Base-by-base conservation (phyloP, 75 land plant species). In the Selaginella tamariscina region DNA sequence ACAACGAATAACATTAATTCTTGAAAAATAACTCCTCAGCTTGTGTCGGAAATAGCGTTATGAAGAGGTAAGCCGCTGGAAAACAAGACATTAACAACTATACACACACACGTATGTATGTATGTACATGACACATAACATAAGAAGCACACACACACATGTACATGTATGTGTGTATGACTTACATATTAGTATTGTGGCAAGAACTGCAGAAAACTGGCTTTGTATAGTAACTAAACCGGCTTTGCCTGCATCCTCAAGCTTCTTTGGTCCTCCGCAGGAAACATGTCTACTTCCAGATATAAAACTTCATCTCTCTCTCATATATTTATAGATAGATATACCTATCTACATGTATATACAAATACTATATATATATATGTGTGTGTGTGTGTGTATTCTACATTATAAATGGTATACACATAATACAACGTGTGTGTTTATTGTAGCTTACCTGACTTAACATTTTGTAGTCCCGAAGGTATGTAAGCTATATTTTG, bases 171-270 rank as follows among this genome's bases (percentile, higher is more conserved):
- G 8, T 21, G 9, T 26, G 2, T 21, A 22, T n/a, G 31, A 75
- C 89, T 78, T 82, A 88, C 93, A 72, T 23, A 91, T 57, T 23
- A 91, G 83, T 8, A 88, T 70, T 22, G 89, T 77, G 62, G 94
- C 97, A 27, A 91, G 84, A 24, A 86, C 85, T 24, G 79, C 77
- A 18, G 97, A 91, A 8, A 91, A 80, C 63, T 86, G 89, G 31
- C 89, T 85, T 73, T 91, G 97, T 56, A 91, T 64, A 30, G 89
- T 84, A 0, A 88, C 83, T 44, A 91, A 70, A 26, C 97, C 97
- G 30, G 87, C 97, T 73, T 91, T 91, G 5, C 97, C 94, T 33
- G 97, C 97, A 76, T 91, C 74, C 73, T 80, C 76, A 56, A 91
- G 74, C 60, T 91, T 83, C 33, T 77, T 78, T 11, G 81, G 74